Evolutionary conservation across 495 filamentous ascomycete genomes (phyloP), one percentile per base, ranked within the genome.

Genomic region (Parathielavia hyrcaniae): DNA sequence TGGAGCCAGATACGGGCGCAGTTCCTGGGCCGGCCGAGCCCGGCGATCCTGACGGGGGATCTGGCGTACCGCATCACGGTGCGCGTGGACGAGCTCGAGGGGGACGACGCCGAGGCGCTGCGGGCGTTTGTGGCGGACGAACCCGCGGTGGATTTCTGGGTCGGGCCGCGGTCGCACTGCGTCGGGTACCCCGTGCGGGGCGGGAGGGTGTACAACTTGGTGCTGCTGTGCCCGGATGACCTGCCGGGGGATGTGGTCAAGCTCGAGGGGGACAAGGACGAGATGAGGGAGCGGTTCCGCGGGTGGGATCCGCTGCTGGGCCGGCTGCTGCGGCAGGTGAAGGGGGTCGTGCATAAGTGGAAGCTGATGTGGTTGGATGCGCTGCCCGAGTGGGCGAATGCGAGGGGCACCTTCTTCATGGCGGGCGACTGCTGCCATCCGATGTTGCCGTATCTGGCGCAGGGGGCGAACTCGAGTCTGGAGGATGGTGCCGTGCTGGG

Each of bases 391-490:
- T 79, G 76, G 76, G 69, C 72, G 12, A 71, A 72, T 48, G 35
- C 68, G 11, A 41, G 68, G 52, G 73, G 73, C 0, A 73, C 66
- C 4, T 75, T 77, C 53, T 64, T 73, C 46, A 71, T 77, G 67
- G 72, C 71, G 43, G 83, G 84, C 10, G 84, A 87, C 57, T 76
- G 81, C 51, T 86, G 83, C 55, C 84, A 87, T 58, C 83, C 84
- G 11, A 86, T 86, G 74, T 74, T 87, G 17, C 84, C 84, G 16
- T 86, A 87, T 56, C 73, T 86, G 11, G 83, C 84, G 1, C 85
- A 87, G 56, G 76, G 77, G 0, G 81, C 80, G 38, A 81, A 81
- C 50, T 79, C 77, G 53, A 74, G 74, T 14, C 61, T 81, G 0
- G 81, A 83, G 66, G 81, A 83, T 44, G 81, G 79, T 0, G 79